Percentiles rank a stretch among this genome's conserved stretches.
Conservation (phyloP, 495 filamentous ascomycete genomes). For the Annulohypoxylon nitens region DNA sequence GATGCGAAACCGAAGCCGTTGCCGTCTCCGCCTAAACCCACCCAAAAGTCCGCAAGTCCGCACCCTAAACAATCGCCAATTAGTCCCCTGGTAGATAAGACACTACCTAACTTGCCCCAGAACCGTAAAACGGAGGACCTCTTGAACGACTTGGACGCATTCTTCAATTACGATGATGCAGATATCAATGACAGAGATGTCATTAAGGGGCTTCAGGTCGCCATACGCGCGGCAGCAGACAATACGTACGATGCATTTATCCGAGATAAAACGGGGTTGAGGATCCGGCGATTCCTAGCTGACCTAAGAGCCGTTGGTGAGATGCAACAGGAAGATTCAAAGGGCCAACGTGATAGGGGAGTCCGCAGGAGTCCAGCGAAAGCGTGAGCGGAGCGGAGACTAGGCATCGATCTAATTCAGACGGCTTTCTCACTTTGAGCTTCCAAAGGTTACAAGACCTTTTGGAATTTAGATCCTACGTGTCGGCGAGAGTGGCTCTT, state of each 20-base stretch:
- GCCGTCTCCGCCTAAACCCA: conserved; percentile 27
- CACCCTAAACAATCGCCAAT: not conserved
- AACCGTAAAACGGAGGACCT: conserved; percentile 35
- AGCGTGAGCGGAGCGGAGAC: conserved; percentile 2
- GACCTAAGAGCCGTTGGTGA: conserved; percentile 62
- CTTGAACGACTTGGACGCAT: conserved; percentile 45
- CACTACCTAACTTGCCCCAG: conserved; percentile 32
- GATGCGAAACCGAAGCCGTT: conserved; percentile 28
- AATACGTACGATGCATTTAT: conserved; percentile 60
- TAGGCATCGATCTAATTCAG: conserved; percentile 1
- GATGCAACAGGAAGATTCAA: conserved; percentile 26
- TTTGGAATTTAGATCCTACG: not conserved
- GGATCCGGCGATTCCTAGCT: conserved; percentile 61
- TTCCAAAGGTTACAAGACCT: not conserved
- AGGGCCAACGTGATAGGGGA: conserved; percentile 14
- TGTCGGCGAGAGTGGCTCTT: conserved; percentile 12
- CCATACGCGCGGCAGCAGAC: conserved; percentile 63
- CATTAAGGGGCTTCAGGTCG: conserved; percentile 62
- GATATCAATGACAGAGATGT: conserved; percentile 58
- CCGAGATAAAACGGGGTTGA: conserved; percentile 58
- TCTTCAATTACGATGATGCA: conserved; percentile 50
- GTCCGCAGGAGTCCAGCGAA: conserved; percentile 5
- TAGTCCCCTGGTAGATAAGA: conserved; percentile 25
- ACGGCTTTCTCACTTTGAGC: conserved; percentile 2
- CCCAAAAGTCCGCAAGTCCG: conserved; percentile 8